Percentiles rank a stretch among this genome's conserved stretches.
Conservation (phyloP, 106 monocot genomes). For the Acorus gramineus region DNA sequence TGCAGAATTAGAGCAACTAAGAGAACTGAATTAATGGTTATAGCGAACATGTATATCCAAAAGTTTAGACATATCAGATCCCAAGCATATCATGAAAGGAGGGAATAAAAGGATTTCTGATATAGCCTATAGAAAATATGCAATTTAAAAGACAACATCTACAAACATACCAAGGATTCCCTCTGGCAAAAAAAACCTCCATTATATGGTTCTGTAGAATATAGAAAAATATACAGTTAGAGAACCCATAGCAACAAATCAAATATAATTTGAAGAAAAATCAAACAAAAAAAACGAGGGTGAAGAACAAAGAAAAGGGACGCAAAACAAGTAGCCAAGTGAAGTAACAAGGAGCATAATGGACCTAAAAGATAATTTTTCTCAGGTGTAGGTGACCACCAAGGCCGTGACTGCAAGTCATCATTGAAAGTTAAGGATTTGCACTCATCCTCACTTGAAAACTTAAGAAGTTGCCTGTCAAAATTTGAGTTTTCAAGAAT, state of each 20-base stretch:
- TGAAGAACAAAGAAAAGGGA: not conserved
- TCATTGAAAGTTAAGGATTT: conserved; percentile 73
- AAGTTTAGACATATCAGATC: too few relatives aligned
- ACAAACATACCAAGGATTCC: conserved; percentile 33
- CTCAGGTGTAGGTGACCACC: conserved; percentile 74
- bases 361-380: conserved; percentile 65
- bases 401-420: conserved; percentile 74
- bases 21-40: too few relatives aligned
- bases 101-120: too few relatives aligned
- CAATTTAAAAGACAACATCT: not conserved
- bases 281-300: not conserved
- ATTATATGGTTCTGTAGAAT: conserved; percentile 47
- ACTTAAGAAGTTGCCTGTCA: conserved; percentile 47
- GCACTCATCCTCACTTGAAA: conserved; percentile 38
- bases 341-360: not conserved
- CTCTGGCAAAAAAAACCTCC: conserved; percentile 18
- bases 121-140: too few relatives aligned
- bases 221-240: too few relatives aligned
- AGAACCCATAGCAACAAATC: too few relatives aligned
- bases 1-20: too few relatives aligned
- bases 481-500: conserved; percentile 37
- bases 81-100: too few relatives aligned
- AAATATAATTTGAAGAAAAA: not conserved
- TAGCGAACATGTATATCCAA: too few relatives aligned
- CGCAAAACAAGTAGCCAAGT: not conserved